These are phyloP conservation scores for Ajuga chamaepitys DNA, from an alignment of 257 asterid genomes.

Conservation along the genomic window DNA sequence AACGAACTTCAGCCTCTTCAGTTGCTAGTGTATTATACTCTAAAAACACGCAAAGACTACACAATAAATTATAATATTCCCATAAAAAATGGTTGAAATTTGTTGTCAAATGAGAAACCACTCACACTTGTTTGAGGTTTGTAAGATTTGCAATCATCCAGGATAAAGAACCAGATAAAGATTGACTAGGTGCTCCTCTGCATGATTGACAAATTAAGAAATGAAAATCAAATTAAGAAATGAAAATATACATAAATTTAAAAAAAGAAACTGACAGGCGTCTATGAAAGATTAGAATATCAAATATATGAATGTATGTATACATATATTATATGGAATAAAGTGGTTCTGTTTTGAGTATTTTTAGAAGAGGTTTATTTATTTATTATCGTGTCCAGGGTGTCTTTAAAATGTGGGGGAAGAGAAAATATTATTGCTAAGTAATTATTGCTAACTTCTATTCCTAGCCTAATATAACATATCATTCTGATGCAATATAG, in stretches of 20 bases:
- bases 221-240: not conserved
- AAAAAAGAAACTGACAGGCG: conserved; percentile 36
- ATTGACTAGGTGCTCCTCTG: conserved; percentile 98
- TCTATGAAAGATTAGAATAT: too few species aligned
- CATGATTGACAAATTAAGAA: not conserved
- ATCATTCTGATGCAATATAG: too few species aligned
- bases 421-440: not conserved
- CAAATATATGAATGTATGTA: too few species aligned
- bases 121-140: conserved; percentile 88
- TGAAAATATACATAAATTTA: too few species aligned
- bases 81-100: not conserved
- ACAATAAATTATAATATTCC: too few species aligned
- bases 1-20: too few species aligned
- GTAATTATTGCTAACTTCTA: too few species aligned
- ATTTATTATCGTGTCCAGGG: not conserved
- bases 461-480: too few species aligned
- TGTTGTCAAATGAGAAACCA: too few species aligned
- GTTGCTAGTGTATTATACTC: too few species aligned
- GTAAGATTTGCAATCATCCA: conserved; percentile 78
- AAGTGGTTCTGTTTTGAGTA: conserved; percentile 27
- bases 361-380: conserved; percentile 29
- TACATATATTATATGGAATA: too few species aligned
- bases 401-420: conserved; percentile 21
- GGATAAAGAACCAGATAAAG: conserved; percentile 72
- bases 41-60: too few species aligned